Conservation (phyloP, 225 moss, liverwort and hornwort species). For the Straminergon stramineum region DNA sequence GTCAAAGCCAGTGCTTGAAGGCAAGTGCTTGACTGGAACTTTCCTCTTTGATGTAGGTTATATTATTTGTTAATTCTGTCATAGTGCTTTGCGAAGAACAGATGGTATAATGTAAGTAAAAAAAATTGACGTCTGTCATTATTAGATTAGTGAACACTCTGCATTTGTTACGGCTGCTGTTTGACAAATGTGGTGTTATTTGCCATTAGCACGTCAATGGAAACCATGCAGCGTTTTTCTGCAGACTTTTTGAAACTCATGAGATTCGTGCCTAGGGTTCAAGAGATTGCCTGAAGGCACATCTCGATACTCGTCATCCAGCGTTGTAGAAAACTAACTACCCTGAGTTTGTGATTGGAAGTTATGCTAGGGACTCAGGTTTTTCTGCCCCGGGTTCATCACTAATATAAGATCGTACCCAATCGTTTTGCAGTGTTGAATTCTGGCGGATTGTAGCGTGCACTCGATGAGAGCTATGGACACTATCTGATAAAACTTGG, state of each 20-base stretch:
- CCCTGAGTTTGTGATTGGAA: neutral
- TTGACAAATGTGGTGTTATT: neutral
- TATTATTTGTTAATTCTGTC: neutral
- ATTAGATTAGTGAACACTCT: neutral
- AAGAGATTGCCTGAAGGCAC: neutral
- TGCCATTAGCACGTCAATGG: neutral
- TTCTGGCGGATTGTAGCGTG: neutral
- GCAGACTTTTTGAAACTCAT: neutral
- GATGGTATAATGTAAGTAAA: neutral
- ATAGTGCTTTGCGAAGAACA: neutral
- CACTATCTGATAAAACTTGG: slow-evolving; percentile 8
- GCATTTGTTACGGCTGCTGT: neutral
- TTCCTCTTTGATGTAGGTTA: neutral
- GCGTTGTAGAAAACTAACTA: neutral
- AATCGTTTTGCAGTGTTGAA: neutral
- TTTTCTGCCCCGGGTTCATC: neutral
- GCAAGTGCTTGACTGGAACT: slow-evolving; percentile 29
- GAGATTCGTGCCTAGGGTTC: neutral
- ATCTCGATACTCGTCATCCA: neutral
- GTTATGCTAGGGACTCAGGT: neutral
- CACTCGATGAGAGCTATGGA: neutral
- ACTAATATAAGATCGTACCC: neutral
- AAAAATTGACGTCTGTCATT: neutral
- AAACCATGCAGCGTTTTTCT: neutral
- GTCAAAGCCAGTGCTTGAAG: slow-evolving; percentile 97